Evolutionary conservation across 2,329 filamentous ascomycete species (phyloP).

Genomic region (Phialocephala subalpina): DNA sequence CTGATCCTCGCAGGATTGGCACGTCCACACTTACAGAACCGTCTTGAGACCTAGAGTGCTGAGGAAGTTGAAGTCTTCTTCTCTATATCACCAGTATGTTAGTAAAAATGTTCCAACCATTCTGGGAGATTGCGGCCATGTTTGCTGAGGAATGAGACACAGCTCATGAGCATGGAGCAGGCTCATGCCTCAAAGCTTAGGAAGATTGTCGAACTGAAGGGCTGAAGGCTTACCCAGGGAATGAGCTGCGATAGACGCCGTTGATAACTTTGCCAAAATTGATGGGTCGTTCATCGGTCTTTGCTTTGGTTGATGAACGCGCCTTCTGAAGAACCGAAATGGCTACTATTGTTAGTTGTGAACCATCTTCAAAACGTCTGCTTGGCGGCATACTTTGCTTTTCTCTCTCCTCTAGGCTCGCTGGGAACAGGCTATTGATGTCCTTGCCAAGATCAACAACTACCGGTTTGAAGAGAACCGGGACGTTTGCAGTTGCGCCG

Average conservation of each 20-base stretch:
- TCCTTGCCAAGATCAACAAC: conserved; percentile 6
- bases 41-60: conserved; percentile 75
- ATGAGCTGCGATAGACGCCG: conserved; percentile 83
- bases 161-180: background rate
- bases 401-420: background rate
- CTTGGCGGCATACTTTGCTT: background rate
- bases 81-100: conserved; percentile 40
- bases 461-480: background rate
- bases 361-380: background rate
- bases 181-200: too few relatives aligned
- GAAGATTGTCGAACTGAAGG: background rate
- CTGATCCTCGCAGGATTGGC: background rate
- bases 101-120: background rate
- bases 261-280: conserved; percentile 82
- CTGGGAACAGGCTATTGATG: background rate
- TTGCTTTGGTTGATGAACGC: conserved; percentile 22
- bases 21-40: conserved; percentile 67
- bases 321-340: background rate
- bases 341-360: background rate
- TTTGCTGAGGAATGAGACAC: background rate
- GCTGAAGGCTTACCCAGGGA: conserved; percentile 57
- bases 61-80: conserved; percentile 75
- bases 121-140: background rate
- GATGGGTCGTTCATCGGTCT: conserved; percentile 51
- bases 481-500: background rate